Base-by-base conservation (phyloP, 768 basidiomycete species). In the Psilocybe tampanensis region DNA sequence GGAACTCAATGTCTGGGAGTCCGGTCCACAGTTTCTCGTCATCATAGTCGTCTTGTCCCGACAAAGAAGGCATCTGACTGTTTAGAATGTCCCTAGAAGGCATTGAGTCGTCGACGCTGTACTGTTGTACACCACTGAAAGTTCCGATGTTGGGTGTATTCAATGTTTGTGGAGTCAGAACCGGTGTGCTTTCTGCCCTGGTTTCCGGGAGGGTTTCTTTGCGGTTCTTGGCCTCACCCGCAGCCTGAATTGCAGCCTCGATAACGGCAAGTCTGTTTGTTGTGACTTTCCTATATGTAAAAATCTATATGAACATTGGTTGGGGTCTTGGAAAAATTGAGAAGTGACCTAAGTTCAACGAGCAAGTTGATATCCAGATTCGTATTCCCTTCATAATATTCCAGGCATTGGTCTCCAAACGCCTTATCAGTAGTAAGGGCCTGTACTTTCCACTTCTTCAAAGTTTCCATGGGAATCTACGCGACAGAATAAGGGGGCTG, bases 11-110 rank as follows among this genome's bases (percentile, higher is more conserved):
- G 24, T 79, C 79, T n/a, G 77, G 76, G 49, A 83, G 60, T 15
- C 69, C 69, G 44, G 72, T 74, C 79, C 83, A 86, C 32, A n/a
- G n/a, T n/a, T 72, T 74, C 18, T 80, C 80, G 44, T 85, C 84
- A 51, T 74, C 77, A 34, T 71, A 73, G 11, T 63, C 53, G 8
- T 71, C 60, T 9, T 50, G 15, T 23, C 22, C 15, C n/a, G 36
- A 39, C 36, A n/a, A 39, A n/a, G 23, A 19, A 44, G 18, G 19
- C 6, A 44, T 6, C 22, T 18, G 43, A 44, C 11, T 7, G 22
- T 19, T 9, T 4, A 29, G 29, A 29, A 29, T 9, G 9, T 29
- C 29, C 29, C 5, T 9, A 4, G 29, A 29, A 29, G 9, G 5
- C 29, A 29, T 9, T 29, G 29, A 29, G 29, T 29, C 29, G 29